These are phyloP conservation scores for Myriangium duriaei DNA, from an alignment of 2,329 filamentous ascomycete genomes.

Conservation along the genomic window DNA sequence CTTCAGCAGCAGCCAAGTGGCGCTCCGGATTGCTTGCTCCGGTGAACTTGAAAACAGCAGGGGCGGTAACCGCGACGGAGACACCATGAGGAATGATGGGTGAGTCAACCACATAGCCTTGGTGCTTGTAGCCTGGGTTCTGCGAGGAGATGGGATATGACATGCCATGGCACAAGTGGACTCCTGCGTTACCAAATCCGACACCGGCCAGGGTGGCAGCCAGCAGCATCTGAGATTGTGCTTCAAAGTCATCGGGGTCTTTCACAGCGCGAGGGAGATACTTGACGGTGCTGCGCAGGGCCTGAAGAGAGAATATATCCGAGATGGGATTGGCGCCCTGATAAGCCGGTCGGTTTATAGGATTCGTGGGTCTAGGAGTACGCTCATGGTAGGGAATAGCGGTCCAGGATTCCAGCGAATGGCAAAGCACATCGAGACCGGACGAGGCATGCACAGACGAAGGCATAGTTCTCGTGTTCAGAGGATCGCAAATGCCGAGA, in stretches of 20 bases:
- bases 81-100: slow-evolving; percentile 93
- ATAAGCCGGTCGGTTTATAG: slow-evolving; percentile 82
- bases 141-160: slow-evolving; percentile 94
- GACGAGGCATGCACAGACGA: slow-evolving; percentile 83
- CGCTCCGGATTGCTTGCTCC: slow-evolving; percentile 83
- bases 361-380: slow-evolving; percentile 71
- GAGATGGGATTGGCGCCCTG: slow-evolving; percentile 96
- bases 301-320: slow-evolving; percentile 88
- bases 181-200: slow-evolving; percentile 93
- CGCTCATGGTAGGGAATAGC: slow-evolving; percentile 90
- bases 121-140: slow-evolving; percentile 80
- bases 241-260: slow-evolving; percentile 83
- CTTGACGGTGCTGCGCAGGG: slow-evolving; percentile 71
- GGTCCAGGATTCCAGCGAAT: slow-evolving; percentile 92
- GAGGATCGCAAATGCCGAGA: slow-evolving; percentile 69
- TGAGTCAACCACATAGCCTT: slow-evolving; percentile 64
- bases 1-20: slow-evolving; percentile 78
- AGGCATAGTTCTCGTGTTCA: slow-evolving; percentile 95
- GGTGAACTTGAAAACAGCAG: slow-evolving; percentile 89
- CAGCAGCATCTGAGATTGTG: slow-evolving; percentile 89
- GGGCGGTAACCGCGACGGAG: slow-evolving; percentile 83
- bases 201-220: slow-evolving; percentile 90
- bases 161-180: slow-evolving; percentile 86
- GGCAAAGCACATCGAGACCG: slow-evolving; percentile 88
- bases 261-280: slow-evolving; percentile 80